Conservation (phyloP, 1,284 basidiomycete species). For the Trametes pubescens region DNA sequence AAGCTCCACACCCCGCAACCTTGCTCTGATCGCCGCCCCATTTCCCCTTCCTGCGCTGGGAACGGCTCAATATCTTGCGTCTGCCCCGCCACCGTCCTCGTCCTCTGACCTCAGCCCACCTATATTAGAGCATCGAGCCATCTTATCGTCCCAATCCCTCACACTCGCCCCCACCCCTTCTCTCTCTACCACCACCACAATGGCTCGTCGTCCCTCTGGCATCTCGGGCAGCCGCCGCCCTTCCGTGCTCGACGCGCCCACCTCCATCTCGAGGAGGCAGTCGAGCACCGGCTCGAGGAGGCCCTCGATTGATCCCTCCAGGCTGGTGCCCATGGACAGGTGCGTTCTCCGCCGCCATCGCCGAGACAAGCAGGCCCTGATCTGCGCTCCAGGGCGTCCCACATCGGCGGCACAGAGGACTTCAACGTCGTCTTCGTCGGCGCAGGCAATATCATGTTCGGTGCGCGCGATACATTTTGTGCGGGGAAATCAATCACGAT, state of each 20-base stretch:
- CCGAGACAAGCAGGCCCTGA: conserved; percentile 6
- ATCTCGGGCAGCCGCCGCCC: conserved; percentile 37
- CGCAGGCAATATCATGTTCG: conserved; percentile 96
- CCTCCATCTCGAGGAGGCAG: conserved; percentile 45
- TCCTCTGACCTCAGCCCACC: background rate
- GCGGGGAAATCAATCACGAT: background rate
- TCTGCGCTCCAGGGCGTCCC: conserved; percentile 54
- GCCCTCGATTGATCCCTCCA: conserved; percentile 77
- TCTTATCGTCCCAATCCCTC: conserved; percentile 41
- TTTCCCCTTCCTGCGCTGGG: no score
- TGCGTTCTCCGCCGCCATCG: conserved; percentile 38
- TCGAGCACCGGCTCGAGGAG: conserved; percentile 56
- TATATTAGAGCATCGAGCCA: conserved; percentile 21
- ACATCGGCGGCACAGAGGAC: conserved; percentile 66
- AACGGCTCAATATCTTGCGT: background rate
- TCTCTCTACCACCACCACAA: conserved; percentile 22
- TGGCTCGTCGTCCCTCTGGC: conserved; percentile 30
- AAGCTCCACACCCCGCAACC: conserved; percentile 20
- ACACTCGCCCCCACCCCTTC: conserved; percentile 4
- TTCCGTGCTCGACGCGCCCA: conserved; percentile 34
- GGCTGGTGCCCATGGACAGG: conserved; percentile 83
- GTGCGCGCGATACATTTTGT: conserved; percentile 49
- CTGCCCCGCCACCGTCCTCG: conserved; percentile 4
- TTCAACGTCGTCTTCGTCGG: conserved; percentile 95
- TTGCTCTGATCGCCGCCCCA: conserved; percentile 10